Conservation (phyloP, 495 filamentous ascomycete genomes). For the Friedmanniomyces simplex region DNA sequence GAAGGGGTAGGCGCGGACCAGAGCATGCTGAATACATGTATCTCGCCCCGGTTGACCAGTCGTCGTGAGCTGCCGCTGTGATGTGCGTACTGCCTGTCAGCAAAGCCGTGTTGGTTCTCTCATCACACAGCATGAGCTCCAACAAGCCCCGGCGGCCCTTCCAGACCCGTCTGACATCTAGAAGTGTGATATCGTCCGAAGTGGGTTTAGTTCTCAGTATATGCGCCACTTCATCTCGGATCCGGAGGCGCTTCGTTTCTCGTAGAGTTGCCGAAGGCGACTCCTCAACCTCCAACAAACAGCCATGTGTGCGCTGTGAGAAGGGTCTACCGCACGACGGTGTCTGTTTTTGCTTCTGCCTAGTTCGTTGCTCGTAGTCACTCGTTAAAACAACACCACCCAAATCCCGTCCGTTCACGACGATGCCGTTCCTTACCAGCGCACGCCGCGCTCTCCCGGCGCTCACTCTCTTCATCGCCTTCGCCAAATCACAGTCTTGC, state of each 20-base stretch:
- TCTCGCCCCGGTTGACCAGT: not conserved
- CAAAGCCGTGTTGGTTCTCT: not conserved
- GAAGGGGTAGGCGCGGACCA: too few relatives aligned
- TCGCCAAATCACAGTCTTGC: slow-evolving; percentile 8
- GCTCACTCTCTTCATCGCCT: slow-evolving; percentile 6
- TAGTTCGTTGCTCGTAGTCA: not conserved
- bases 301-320: not conserved
- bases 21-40: too few relatives aligned
- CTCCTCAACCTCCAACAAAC: not conserved
- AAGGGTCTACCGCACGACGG: not conserved
- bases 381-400: not conserved
- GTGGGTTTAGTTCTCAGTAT: not conserved
- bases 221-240: not conserved
- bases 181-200: not conserved
- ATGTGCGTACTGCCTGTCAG: not conserved
- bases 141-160: not conserved
- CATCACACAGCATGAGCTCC: not conserved
- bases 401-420: not conserved
- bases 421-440: slow-evolving; percentile 11
- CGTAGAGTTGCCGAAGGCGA: not conserved
- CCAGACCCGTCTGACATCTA: not conserved
- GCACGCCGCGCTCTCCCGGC: slow-evolving; percentile 9
- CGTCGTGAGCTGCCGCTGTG: not conserved
- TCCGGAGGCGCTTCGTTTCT: not conserved
- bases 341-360: not conserved